Percentiles rank a stretch among this genome's conserved stretches.
phyloP scores from a whole-genome alignment of 1,284 basidiomycete genomes.

The Kalmanozyma brasiliensis region DNA sequence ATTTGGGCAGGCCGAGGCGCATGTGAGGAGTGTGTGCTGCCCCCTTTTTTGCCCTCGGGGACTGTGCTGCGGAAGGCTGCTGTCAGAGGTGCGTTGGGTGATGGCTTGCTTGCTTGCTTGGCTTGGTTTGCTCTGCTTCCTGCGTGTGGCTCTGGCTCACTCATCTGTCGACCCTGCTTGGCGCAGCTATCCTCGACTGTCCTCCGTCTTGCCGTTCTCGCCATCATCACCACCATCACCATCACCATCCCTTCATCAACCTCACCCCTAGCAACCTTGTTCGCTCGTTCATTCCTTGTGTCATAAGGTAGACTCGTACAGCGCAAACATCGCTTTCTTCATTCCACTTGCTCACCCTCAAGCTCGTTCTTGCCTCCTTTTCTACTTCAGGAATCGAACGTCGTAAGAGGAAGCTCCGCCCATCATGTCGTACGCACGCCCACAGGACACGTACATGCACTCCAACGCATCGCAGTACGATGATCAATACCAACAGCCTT shows the following conservation, averaged over 20 bases:
- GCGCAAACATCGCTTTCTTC: neutral
- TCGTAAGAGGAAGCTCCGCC: conserved; percentile 21
- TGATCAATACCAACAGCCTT: conserved; percentile 49
- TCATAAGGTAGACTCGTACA: conserved; percentile 26
- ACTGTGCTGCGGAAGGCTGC: conserved; percentile 14
- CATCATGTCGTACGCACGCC: conserved; percentile 59
- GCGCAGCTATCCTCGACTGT: neutral
- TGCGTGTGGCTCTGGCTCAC: too few relatives aligned
- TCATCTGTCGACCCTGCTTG: neutral
- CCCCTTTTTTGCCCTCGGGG: conserved; percentile 9
- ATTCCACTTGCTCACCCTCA: neutral
- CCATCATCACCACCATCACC: too few relatives aligned
- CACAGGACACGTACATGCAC: conserved; percentile 60
- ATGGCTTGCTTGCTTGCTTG: too few relatives aligned
- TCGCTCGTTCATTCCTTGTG: conserved; percentile 13
- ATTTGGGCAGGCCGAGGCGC: too few relatives aligned
- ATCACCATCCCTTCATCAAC: too few relatives aligned
- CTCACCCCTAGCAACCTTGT: conserved; percentile 8
- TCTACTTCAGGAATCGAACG: conserved; percentile 11
- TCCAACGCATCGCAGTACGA: conserved; percentile 65
- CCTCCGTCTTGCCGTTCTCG: too few relatives aligned
- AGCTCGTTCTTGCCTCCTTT: neutral
- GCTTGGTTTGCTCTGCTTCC: too few relatives aligned
- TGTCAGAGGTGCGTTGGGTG: too few relatives aligned
- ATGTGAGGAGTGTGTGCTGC: too few relatives aligned